phyloP scores from a whole-genome alignment of 2,329 filamentous ascomycete genomes.

The Epichloe brachyelytri region DNA sequence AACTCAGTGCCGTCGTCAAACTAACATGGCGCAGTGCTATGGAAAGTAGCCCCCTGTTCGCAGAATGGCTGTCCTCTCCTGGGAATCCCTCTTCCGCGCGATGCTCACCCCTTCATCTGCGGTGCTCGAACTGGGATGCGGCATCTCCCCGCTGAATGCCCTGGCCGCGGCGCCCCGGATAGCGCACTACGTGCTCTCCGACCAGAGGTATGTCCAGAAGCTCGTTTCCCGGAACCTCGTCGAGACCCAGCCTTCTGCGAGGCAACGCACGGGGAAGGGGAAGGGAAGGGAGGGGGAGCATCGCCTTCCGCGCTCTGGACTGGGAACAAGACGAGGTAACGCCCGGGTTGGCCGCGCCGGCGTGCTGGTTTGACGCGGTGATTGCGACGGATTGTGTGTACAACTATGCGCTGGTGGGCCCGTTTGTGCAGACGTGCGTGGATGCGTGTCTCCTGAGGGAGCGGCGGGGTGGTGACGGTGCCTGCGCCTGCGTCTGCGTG shows the following conservation, averaged over 20 bases:
- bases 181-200: constrained; percentile 61
- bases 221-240: constrained; percentile 65
- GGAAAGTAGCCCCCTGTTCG: constrained; percentile 83
- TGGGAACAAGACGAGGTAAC: constrained; percentile 62
- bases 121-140: constrained; percentile 77
- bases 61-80: constrained; percentile 59
- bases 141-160: constrained; percentile 70
- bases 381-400: constrained; percentile 91
- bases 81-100: constrained; percentile 45
- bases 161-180: constrained; percentile 52
- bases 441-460: constrained; percentile 54
- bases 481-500: constrained; percentile 49
- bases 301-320: constrained; percentile 55
- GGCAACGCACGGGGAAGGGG: constrained; percentile 14
- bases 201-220: constrained; percentile 74
- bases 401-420: constrained; percentile 73
- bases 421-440: constrained; percentile 69
- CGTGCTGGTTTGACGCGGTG: constrained; percentile 52
- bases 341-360: constrained; percentile 21
- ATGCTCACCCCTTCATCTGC: constrained; percentile 42
- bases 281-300: constrained; percentile 8
- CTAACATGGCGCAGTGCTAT: constrained; percentile 48
- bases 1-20: too few relatives aligned
- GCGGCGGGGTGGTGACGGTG: constrained; percentile 4
- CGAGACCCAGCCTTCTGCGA: constrained; percentile 28